These are phyloP conservation scores for Pseudogymnoascus sp. DNA, from an alignment of 2,329 filamentous ascomycete species.

Conservation along the genomic window DNA sequence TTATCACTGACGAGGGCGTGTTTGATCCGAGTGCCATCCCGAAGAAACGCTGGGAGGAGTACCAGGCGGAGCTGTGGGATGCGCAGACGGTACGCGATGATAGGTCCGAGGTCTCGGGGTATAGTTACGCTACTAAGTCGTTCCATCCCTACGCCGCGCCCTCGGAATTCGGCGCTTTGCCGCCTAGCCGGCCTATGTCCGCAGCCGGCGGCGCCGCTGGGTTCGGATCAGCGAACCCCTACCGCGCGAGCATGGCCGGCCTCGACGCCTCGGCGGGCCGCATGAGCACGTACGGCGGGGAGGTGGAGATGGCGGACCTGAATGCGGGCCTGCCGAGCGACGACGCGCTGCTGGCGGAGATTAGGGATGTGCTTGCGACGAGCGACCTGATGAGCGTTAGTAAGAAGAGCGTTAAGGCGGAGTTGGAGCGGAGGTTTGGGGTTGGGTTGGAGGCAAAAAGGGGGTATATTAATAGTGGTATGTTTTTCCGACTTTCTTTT, in stretches of 20 bases:
- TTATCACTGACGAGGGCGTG: conserved; percentile 95
- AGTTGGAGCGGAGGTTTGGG: conserved; percentile 85
- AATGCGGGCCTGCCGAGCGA: conserved; percentile 64
- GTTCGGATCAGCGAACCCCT: conserved; percentile 43
- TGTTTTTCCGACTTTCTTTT: too few relatives aligned
- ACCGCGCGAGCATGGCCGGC: conserved; percentile 28
- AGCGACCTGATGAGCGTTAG: conserved; percentile 96
- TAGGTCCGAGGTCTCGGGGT: conserved; percentile 82
- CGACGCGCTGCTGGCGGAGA: conserved; percentile 85
- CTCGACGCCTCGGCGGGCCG: too few relatives aligned
- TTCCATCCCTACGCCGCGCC: conserved; percentile 43
- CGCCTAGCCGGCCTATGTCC: conserved; percentile 41
- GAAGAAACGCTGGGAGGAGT: conserved; percentile 98
- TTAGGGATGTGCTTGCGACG: conserved; percentile 82
- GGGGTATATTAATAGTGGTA: conserved; percentile 89
- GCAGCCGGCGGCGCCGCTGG: background rate
- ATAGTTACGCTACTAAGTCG: conserved; percentile 86
- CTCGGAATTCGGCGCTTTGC: conserved; percentile 60
- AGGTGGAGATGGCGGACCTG: conserved; percentile 69
- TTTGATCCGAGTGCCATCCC: conserved; percentile 91
- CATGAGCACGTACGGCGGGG: conserved; percentile 40
- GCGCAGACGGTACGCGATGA: conserved; percentile 67
- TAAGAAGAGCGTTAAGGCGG: conserved; percentile 94
- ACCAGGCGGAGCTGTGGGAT: conserved; percentile 96
- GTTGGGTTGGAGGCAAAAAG: conserved; percentile 79